Conservation (phyloP, 2,329 filamentous ascomycete species). For the Xylaria multiplex region DNA sequence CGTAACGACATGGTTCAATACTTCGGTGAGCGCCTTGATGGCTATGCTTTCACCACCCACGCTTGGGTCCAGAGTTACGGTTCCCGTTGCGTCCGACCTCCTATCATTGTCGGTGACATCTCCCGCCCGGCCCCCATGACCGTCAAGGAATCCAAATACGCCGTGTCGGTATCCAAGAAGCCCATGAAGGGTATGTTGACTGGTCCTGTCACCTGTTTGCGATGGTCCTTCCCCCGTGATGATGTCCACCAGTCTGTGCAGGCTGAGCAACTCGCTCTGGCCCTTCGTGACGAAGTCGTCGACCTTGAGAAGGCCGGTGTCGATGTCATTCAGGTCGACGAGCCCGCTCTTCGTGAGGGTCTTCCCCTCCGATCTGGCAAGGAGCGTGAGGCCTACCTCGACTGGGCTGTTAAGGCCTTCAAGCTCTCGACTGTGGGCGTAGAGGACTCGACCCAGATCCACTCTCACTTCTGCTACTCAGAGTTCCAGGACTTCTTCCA, state of each 20-base stretch:
- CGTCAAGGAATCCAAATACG: conserved; percentile 99
- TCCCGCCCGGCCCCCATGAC: conserved; percentile 97
- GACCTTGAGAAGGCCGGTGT: conserved; percentile 97
- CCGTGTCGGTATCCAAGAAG: conserved; percentile 94
- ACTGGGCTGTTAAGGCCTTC: conserved; percentile 98
- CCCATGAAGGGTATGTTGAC: conserved; percentile 99
- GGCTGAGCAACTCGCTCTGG: conserved; percentile 97
- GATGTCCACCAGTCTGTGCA: conserved; percentile 99
- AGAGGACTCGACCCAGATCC: conserved; percentile 95
- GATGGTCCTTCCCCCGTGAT: conserved; percentile 99
- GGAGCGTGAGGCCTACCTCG: conserved; percentile 96
- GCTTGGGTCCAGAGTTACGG: conserved; percentile 99
- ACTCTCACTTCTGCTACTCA: conserved; percentile 99
- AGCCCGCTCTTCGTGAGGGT: conserved; percentile 99
- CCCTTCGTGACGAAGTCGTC: conserved; percentile 96
- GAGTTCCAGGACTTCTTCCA: conserved; percentile 99
- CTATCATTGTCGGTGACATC: conserved; percentile 98
- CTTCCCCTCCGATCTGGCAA: conserved; percentile 92
- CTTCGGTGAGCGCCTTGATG: conserved; percentile 96
- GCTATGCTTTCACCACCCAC: conserved; percentile 98
- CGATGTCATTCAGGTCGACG: conserved; percentile 98
- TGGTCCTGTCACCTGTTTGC: conserved; percentile 96
- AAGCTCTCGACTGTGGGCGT: conserved; percentile 94
- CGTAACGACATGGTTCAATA: conserved; percentile 99
- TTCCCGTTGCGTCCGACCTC: conserved; percentile 96